Evolutionary conservation across 1,284 basidiomycete genomes (phyloP).

Genomic region (Ceratobasidium sp.): DNA sequence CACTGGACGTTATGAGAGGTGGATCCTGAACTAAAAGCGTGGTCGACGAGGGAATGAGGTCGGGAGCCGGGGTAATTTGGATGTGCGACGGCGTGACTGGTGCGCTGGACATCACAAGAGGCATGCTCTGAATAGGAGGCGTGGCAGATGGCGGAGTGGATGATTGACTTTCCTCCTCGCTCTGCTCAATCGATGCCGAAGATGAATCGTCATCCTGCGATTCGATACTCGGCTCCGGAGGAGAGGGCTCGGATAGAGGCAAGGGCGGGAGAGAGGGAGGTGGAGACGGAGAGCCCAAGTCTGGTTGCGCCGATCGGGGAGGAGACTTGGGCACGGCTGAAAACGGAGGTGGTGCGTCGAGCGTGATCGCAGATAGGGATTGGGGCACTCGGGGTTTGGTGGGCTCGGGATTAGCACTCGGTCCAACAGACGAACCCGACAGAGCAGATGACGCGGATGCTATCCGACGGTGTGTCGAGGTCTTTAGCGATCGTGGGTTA

Average conservation of each 20-base stretch:
- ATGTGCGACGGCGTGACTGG: slow-evolving; percentile 3
- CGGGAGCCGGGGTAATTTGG: background rate
- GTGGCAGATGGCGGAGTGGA: slow-evolving; percentile 5
- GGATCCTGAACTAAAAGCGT: background rate
- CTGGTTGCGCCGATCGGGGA: slow-evolving; percentile 21
- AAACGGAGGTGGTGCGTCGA: background rate
- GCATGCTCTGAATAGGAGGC: background rate
- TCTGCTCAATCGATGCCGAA: background rate
- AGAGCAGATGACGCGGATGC: slow-evolving; percentile 25
- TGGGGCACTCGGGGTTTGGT: background rate
- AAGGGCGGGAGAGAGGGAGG: background rate
- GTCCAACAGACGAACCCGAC: background rate
- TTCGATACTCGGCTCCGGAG: background rate
- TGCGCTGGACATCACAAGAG: background rate
- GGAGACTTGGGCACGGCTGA: slow-evolving; percentile 10
- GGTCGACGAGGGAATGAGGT: background rate
- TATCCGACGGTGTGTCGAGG: slow-evolving; percentile 8
- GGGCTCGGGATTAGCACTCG: background rate
- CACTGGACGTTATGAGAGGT: background rate
- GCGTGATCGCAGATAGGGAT: slow-evolving; percentile 19
- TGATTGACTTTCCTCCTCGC: background rate
- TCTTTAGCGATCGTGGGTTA: background rate
- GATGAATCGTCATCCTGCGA: slow-evolving; percentile 3
- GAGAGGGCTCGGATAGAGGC: background rate
- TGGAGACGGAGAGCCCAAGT: background rate